Conservation (phyloP, 1,284 basidiomycete species). For the Cystobasidium slooffiae region DNA sequence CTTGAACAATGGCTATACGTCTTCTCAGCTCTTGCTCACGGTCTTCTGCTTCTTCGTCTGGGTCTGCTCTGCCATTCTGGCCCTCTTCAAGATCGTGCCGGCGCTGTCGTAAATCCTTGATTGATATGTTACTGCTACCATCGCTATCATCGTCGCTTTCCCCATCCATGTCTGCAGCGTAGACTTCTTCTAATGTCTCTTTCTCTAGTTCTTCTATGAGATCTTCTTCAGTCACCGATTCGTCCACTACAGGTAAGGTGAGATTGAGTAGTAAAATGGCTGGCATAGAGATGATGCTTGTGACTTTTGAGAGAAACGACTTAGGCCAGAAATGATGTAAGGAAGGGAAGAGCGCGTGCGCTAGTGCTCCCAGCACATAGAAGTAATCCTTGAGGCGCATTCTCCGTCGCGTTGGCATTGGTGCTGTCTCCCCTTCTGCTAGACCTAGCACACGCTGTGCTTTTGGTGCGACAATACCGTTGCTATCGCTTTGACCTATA, state of each 20-base stretch:
- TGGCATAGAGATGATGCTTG: constrained; percentile 80
- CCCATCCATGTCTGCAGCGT: constrained; percentile 60
- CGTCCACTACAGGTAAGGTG: constrained; percentile 84
- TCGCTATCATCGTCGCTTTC: constrained; percentile 17
- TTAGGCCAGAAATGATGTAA: constrained; percentile 76
- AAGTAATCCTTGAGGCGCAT: constrained; percentile 54
- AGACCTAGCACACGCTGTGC: constrained; percentile 35
- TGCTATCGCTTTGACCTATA: not conserved
- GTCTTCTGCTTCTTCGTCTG: constrained; percentile 48
- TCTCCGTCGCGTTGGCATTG: not conserved
- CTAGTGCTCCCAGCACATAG: constrained; percentile 59
- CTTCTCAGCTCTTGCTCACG: constrained; percentile 46
- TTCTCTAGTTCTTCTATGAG: constrained; percentile 50
- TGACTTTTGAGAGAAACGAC: constrained; percentile 71
- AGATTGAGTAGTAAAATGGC: constrained; percentile 83
- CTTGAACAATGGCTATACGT: constrained; percentile 44
- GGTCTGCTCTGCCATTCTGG: constrained; percentile 2
- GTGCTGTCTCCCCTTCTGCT: not conserved
- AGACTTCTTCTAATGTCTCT: constrained; percentile 60
- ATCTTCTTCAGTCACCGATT: constrained; percentile 53
- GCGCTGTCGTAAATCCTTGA: constrained; percentile 8
- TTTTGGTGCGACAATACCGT: constrained; percentile 25
- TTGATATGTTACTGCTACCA: constrained; percentile 14
- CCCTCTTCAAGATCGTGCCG: constrained; percentile 1
- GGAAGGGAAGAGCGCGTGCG: constrained; percentile 81